Percentiles rank a stretch among this genome's conserved stretches.
Evolutionary conservation across 1,139 yeast genomes (phyloP).

Genomic region (Candida glucosophila): DNA sequence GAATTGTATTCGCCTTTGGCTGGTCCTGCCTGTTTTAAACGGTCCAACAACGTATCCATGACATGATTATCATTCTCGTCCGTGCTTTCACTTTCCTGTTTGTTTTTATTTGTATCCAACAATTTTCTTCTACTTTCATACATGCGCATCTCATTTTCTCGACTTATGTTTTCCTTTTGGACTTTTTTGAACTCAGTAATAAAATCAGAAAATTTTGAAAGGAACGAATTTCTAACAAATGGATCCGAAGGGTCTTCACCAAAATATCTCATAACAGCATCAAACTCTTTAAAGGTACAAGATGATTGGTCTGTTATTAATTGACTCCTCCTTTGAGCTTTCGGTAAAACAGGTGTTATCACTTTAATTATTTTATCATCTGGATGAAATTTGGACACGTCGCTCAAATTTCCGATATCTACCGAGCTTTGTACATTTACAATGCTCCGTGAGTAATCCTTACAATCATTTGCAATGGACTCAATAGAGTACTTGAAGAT

Average conservation of each 20-base stretch:
- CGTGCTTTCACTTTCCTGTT: constrained; percentile 13
- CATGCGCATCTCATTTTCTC: constrained; percentile 72
- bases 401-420: constrained; percentile 71
- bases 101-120: constrained; percentile 38
- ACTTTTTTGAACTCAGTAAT: constrained; percentile 69
- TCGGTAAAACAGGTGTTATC: constrained; percentile 57
- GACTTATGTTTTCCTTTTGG: constrained; percentile 63
- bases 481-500: constrained; percentile 65
- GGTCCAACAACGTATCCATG: constrained; percentile 67
- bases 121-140: constrained; percentile 67
- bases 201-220: constrained; percentile 66
- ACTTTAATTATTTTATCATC: constrained; percentile 54
- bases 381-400: constrained; percentile 69
- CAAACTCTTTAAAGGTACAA: constrained; percentile 60
- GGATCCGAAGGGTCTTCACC: constrained; percentile 72
- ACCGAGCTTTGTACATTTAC: constrained; percentile 65
- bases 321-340: constrained; percentile 60
- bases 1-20: constrained; percentile 66
- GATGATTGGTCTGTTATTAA: constrained; percentile 55
- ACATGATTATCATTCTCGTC: constrained; percentile 41
- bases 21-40: constrained; percentile 68
- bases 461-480: constrained; percentile 55
- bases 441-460: constrained; percentile 46
- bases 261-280: constrained; percentile 60
- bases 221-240: constrained; percentile 60